These are phyloP conservation scores for Silene vulgaris DNA, from an alignment of 179 eudicot genomes.

Conservation along the genomic window DNA sequence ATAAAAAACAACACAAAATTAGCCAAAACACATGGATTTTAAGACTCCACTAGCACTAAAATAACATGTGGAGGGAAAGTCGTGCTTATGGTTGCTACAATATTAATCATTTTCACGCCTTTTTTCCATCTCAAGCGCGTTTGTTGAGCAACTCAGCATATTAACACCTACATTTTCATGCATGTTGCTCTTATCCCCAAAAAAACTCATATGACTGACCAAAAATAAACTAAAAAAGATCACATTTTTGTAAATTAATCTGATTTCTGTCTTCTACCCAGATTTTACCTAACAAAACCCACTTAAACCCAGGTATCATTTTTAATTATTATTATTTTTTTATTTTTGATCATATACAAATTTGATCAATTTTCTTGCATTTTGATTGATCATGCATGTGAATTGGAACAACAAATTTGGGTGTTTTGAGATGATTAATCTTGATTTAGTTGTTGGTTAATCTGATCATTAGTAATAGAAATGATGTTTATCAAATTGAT, in stretches of 20 bases:
- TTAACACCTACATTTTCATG: no score
- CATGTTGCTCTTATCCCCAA: background rate
- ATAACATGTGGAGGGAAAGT: no score
- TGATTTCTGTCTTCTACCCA: slow-evolving; percentile 12
- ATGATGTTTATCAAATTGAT: slow-evolving; percentile 1
- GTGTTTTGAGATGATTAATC: background rate
- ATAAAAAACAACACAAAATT: no score
- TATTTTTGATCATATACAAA: background rate
- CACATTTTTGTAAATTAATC: background rate
- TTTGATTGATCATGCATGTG: slow-evolving; percentile 3
- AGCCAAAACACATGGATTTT: no score
- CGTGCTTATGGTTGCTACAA: no score
- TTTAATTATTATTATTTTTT: background rate
- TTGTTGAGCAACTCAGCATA: background rate
- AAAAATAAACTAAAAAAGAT: background rate
- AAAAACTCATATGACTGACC: background rate
- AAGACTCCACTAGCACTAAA: no score
- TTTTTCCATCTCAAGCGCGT: background rate
- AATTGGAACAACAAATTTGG: no score
- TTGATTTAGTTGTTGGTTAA: slow-evolving; percentile 8
- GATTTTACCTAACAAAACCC: background rate
- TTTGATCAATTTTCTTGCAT: background rate
- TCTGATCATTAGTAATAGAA: background rate
- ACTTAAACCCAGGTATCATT: slow-evolving; percentile 14
- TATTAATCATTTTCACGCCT: background rate